Conservation (phyloP, 345 rosid species). For the Euclidium syriacum region DNA sequence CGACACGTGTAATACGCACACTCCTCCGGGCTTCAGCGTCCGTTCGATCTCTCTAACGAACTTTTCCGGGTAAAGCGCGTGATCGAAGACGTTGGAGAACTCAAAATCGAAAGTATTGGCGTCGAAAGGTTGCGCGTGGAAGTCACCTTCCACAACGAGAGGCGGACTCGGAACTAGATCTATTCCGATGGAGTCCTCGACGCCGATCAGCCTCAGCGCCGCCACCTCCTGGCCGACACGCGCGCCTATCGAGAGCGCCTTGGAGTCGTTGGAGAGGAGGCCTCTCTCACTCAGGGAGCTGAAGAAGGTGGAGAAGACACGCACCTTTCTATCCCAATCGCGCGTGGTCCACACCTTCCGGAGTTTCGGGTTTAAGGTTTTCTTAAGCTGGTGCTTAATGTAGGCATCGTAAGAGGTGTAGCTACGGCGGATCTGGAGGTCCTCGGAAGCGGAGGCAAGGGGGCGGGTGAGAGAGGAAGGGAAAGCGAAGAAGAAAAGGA, state of each 20-base stretch:
- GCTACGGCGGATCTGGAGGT: slow-evolving; percentile 60
- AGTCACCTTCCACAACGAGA: slow-evolving; percentile 71
- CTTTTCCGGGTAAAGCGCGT: slow-evolving; percentile 79
- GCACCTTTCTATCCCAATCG: slow-evolving; percentile 84
- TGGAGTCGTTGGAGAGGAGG: slow-evolving; percentile 52
- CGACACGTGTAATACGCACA: slow-evolving; percentile 78
- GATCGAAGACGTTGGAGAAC: slow-evolving; percentile 93
- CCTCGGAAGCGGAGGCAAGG: background rate
- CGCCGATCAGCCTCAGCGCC: slow-evolving; percentile 66
- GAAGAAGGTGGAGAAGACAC: slow-evolving; percentile 65
- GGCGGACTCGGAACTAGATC: slow-evolving; percentile 92
- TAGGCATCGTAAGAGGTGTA: slow-evolving; percentile 76
- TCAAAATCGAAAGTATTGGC: slow-evolving; percentile 73
- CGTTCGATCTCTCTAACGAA: slow-evolving; percentile 86
- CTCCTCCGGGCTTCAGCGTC: slow-evolving; percentile 73
- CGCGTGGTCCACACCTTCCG: slow-evolving; percentile 73
- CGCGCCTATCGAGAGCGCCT: slow-evolving; percentile 74
- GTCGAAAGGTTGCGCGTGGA: slow-evolving; percentile 75
- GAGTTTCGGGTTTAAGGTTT: slow-evolving; percentile 82
- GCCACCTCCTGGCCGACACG: slow-evolving; percentile 93
- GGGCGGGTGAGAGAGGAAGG: slow-evolving; percentile 8
- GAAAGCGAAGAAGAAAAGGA: slow-evolving; percentile 38
- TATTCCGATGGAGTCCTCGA: slow-evolving; percentile 63
- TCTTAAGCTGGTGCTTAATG: slow-evolving; percentile 91
- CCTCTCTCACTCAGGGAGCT: slow-evolving; percentile 24